These are phyloP conservation scores for Trichoderma sp. DNA, from an alignment of 2,329 filamentous ascomycete species.

Conservation along the genomic window DNA sequence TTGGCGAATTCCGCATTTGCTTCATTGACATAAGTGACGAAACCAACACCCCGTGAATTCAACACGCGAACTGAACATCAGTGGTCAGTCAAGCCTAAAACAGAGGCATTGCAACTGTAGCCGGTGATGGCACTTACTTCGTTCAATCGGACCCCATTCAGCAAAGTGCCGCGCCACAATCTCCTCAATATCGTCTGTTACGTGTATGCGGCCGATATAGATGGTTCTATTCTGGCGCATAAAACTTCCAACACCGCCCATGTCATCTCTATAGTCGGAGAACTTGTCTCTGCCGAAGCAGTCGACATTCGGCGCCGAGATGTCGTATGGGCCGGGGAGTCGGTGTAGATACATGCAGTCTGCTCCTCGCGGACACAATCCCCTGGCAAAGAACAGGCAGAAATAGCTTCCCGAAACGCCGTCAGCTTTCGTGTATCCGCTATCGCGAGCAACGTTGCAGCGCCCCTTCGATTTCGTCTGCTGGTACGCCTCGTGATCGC, in stretches of 20 bases:
- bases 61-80: conserved; percentile 63
- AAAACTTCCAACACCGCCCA: conserved; percentile 95
- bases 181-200: conserved; percentile 95
- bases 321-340: conserved; percentile 78
- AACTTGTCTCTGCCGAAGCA: conserved; percentile 89
- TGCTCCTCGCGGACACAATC: conserved; percentile 76
- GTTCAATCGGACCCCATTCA: conserved; percentile 92
- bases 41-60: conserved; percentile 85
- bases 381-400: conserved; percentile 87
- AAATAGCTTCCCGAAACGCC: conserved; percentile 79
- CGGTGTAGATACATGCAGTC: conserved; percentile 95
- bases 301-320: conserved; percentile 92
- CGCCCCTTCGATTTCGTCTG: conserved; percentile 80
- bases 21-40: conserved; percentile 91
- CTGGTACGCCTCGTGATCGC: conserved; percentile 90
- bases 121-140: conserved; percentile 44
- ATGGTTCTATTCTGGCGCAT: conserved; percentile 91
- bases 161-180: conserved; percentile 91
- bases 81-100: neutral
- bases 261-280: conserved; percentile 90
- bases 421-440: conserved; percentile 76
- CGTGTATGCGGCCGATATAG: conserved; percentile 91
- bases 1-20: conserved; percentile 88
- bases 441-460: conserved; percentile 80
- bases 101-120: neutral